Conservation (phyloP, 1,284 basidiomycete species). For the Ustilago loliicola region DNA sequence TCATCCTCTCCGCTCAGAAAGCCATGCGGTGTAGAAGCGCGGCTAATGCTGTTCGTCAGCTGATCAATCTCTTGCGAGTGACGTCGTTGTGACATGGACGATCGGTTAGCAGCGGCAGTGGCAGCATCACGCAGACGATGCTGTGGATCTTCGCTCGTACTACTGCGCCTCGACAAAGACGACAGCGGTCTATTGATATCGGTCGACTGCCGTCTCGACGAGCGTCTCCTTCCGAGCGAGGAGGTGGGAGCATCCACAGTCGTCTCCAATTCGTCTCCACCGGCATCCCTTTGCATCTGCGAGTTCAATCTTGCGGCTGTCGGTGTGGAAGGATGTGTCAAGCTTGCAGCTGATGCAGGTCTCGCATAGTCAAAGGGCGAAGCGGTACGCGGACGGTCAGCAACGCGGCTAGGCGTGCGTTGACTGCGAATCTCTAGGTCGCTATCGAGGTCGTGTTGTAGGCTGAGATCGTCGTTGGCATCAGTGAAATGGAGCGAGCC, state of each 20-base stretch:
- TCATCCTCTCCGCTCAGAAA: conserved; percentile 30
- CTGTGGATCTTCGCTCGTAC: conserved; percentile 29
- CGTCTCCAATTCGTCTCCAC: conserved; percentile 19
- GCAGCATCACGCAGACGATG: conserved; percentile 39
- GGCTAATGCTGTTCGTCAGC: conserved; percentile 31
- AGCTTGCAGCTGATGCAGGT: conserved; percentile 9
- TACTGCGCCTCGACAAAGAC: conserved; percentile 30
- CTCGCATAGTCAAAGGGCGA: conserved; percentile 16
- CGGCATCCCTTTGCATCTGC: background rate
- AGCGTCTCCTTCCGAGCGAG: conserved; percentile 13
- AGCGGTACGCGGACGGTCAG: conserved; percentile 22
- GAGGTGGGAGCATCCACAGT: conserved; percentile 10
- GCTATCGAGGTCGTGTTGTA: conserved; percentile 27
- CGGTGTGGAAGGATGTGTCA: conserved; percentile 5
- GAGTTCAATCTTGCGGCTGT: conserved; percentile 3
- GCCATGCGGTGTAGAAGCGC: conserved; percentile 38
- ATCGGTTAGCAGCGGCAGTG: conserved; percentile 33
- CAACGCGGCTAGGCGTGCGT: conserved; percentile 13
- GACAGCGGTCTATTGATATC: conserved; percentile 28
- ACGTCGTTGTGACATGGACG: conserved; percentile 24
- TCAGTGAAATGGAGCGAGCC: conserved; percentile 28
- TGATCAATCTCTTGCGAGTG: conserved; percentile 40
- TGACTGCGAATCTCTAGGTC: conserved; percentile 26
- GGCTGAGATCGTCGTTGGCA: conserved; percentile 14
- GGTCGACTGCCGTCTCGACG: conserved; percentile 20